These are phyloP conservation scores for Cystobasidiopsis lactophilus DNA, from an alignment of 768 basidiomycete genomes.

Conservation along the genomic window DNA sequence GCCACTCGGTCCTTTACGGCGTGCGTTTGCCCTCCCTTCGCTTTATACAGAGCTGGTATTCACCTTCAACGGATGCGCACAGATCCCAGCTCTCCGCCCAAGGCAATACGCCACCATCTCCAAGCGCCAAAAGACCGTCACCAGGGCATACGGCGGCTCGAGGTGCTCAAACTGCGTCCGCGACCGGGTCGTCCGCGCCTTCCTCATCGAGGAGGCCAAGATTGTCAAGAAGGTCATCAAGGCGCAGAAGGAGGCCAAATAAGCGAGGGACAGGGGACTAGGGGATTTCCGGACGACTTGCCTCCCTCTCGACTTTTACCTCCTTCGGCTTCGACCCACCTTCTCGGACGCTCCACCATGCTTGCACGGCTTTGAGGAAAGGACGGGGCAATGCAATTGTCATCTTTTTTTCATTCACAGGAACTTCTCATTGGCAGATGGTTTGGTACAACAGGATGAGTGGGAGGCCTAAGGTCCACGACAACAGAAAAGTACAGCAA, in stretches of 20 bases:
- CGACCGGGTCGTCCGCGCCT: constrained; percentile 86
- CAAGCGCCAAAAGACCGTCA: constrained; percentile 91
- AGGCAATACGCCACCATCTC: constrained; percentile 87
- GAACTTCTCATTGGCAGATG: too few relatives aligned
- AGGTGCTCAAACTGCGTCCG: constrained; percentile 89
- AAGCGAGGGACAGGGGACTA: too few relatives aligned
- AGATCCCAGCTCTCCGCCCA: constrained; percentile 90
- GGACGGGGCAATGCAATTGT: too few relatives aligned
- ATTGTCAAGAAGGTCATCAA: constrained; percentile 99
- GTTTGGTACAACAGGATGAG: too few relatives aligned
- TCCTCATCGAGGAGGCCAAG: constrained; percentile 98
- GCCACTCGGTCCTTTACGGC: constrained; percentile 77
- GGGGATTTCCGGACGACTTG: too few relatives aligned
- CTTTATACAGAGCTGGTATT: background rate
- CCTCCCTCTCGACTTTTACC: too few relatives aligned
- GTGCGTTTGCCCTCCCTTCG: constrained; percentile 34
- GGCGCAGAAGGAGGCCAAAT: constrained; percentile 36
- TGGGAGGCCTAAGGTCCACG: too few relatives aligned
- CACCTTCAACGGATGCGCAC: constrained; percentile 2
- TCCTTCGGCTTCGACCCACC: too few relatives aligned
- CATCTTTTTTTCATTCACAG: too few relatives aligned
- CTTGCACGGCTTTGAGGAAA: too few relatives aligned
- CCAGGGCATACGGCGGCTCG: constrained; percentile 89
- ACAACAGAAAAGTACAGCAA: too few relatives aligned
- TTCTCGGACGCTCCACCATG: too few relatives aligned